phyloP scores from a whole-genome alignment of 805 yeast species.

The Metschnikowia henanensis region DNA sequence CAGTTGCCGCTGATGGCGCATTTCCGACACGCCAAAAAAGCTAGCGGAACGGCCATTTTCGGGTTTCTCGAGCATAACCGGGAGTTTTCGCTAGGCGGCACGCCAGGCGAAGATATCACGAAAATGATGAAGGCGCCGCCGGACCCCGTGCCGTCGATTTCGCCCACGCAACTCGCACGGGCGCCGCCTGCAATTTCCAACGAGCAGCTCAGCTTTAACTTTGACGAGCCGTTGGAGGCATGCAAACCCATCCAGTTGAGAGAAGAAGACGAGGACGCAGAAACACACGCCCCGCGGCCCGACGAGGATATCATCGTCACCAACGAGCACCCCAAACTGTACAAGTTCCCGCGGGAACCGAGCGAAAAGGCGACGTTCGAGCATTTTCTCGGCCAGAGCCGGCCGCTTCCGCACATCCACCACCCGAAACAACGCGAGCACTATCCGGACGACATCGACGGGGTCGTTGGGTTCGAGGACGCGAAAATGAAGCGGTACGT shows the following conservation, averaged over 20 bases:
- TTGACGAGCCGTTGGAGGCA: constrained; percentile 19
- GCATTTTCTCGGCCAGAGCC: constrained; percentile 1
- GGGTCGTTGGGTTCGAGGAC: constrained; percentile 22
- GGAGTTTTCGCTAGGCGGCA: constrained; percentile 60
- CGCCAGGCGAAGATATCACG: constrained; percentile 22
- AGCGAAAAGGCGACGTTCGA: constrained; percentile 8
- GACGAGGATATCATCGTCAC: constrained; percentile 48
- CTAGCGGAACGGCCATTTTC: constrained; percentile 80
- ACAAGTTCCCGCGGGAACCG: constrained; percentile 56
- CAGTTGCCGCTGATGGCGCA: constrained; percentile 18
- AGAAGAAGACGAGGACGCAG: constrained; percentile 29
- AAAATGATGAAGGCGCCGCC: constrained; percentile 19
- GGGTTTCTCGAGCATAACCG: constrained; percentile 68
- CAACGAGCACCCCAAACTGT: constrained; percentile 45
- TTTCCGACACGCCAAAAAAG: constrained; percentile 52
- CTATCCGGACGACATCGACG: constrained; percentile 36
- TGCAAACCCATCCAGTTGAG: constrained; percentile 25
- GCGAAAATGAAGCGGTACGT: constrained; percentile 28
- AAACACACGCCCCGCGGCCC: not conserved
- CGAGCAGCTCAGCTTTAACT: constrained; percentile 20
- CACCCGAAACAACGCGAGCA: constrained; percentile 14
- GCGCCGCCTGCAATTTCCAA: constrained; percentile 9
- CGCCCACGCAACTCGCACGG: constrained; percentile 25
- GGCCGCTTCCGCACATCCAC: constrained; percentile 15
- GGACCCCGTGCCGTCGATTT: constrained; percentile 25